Percentiles rank a stretch among this genome's conserved stretches.
phyloP scores from a whole-genome alignment of 2,329 filamentous ascomycete genomes.

The Pyricularia grisea region DNA sequence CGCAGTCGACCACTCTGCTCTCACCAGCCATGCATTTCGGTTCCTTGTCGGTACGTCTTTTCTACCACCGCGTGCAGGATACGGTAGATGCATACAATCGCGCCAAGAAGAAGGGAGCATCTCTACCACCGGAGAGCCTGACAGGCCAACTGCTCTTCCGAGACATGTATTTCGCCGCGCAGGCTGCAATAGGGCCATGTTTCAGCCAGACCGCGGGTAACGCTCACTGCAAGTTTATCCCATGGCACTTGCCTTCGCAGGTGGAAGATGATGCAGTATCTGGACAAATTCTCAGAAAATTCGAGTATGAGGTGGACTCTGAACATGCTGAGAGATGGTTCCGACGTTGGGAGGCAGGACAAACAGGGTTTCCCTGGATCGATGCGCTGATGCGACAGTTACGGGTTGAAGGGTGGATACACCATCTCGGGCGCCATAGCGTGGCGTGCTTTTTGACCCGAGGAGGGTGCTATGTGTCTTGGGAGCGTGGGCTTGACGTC shows the following conservation, averaged over 20 bases:
- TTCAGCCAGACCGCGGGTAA: conserved; percentile 61
- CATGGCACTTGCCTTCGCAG: conserved; percentile 66
- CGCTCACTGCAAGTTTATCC: conserved; percentile 60
- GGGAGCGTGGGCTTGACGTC: conserved; percentile 70
- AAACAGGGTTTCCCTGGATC: conserved; percentile 72
- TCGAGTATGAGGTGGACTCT: conserved; percentile 55
- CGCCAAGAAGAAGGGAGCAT: conserved; percentile 44
- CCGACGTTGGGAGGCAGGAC: conserved; percentile 56
- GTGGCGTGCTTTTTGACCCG: conserved; percentile 74
- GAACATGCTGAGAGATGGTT: conserved; percentile 56
- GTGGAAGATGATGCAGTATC: conserved; percentile 25
- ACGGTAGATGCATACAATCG: conserved; percentile 47
- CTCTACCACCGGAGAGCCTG: conserved; percentile 57
- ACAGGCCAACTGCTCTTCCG: conserved; percentile 67
- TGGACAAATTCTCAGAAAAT: conserved; percentile 14
- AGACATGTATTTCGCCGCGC: conserved; percentile 77
- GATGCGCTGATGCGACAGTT: conserved; percentile 74
- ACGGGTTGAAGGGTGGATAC: conserved; percentile 64
- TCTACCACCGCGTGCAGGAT: conserved; percentile 63
- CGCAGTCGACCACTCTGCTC: conserved; percentile 63
- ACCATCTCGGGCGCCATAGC: conserved; percentile 68
- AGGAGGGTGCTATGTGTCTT: conserved; percentile 68
- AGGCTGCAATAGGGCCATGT: conserved; percentile 54
- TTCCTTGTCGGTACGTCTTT: conserved; percentile 57
- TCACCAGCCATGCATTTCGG: conserved; percentile 71